Conservation (phyloP, 768 basidiomycete species). For the Trametes maxima region DNA sequence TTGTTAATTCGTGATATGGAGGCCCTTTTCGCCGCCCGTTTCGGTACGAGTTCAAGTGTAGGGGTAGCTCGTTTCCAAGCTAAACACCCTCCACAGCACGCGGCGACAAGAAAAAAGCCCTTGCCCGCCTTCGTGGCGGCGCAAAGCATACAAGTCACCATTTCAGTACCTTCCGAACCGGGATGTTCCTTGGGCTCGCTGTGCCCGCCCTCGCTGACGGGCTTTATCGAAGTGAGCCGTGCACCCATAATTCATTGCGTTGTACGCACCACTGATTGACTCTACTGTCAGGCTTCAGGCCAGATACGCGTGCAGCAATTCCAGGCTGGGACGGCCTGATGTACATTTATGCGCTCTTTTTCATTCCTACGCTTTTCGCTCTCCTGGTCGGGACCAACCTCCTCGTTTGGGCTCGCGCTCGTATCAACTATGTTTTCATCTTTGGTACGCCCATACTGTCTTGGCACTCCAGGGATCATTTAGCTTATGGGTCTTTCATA, state of each 20-base stretch:
- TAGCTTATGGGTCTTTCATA: slow-evolving; percentile 29
- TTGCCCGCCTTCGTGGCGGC: slow-evolving; percentile 61
- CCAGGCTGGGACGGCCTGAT: slow-evolving; percentile 76
- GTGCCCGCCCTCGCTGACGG: slow-evolving; percentile 69
- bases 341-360: slow-evolving; percentile 74
- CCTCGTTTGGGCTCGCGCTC: slow-evolving; percentile 67
- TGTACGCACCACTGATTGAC: too few relatives aligned
- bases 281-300: slow-evolving; percentile 51
- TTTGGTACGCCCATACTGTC: slow-evolving; percentile 56
- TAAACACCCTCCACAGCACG: slow-evolving; percentile 38
- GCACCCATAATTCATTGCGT: too few relatives aligned
- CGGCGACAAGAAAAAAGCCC: slow-evolving; percentile 81
- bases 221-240: slow-evolving; percentile 57
- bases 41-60: slow-evolving; percentile 53
- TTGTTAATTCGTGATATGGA: slow-evolving; percentile 78
- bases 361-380: slow-evolving; percentile 75
- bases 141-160: slow-evolving; percentile 59
- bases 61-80: neutral
- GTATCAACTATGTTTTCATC: slow-evolving; percentile 94
- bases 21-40: slow-evolving; percentile 70
- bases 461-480: neutral
- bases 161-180: slow-evolving; percentile 74
- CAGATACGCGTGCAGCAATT: slow-evolving; percentile 52
- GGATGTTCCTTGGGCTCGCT: slow-evolving; percentile 69
- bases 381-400: slow-evolving; percentile 85